A percentile compares a stretch with the other conserved stretches of the same genome.
Conservation (phyloP, 768 basidiomycete genomes). For the Mycena venus region DNA sequence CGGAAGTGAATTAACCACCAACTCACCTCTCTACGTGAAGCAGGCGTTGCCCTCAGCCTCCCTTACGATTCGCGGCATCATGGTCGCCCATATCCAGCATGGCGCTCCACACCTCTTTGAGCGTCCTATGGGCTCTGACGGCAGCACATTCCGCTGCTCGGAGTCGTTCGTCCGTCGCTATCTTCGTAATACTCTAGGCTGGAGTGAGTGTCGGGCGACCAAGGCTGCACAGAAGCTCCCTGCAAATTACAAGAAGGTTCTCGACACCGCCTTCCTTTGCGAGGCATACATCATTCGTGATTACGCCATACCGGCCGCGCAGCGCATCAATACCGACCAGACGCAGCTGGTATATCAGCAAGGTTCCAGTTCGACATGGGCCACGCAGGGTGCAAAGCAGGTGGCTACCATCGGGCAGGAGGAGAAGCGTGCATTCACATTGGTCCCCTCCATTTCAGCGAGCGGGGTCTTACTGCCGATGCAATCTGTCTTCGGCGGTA, state of each 20-base stretch:
- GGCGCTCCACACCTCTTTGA: slow-evolving; percentile 23
- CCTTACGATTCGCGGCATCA: slow-evolving; percentile 41
- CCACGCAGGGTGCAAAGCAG: slow-evolving; percentile 47
- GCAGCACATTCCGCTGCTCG: slow-evolving; percentile 36
- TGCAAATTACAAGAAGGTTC: slow-evolving; percentile 23
- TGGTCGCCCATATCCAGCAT: slow-evolving; percentile 42
- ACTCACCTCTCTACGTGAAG: slow-evolving; percentile 29
- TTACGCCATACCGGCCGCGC: slow-evolving; percentile 1
- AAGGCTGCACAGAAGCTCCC: slow-evolving; percentile 49
- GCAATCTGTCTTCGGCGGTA: slow-evolving; percentile 53
- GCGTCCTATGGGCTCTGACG: slow-evolving; percentile 14
- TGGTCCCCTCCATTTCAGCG: slow-evolving; percentile 47
- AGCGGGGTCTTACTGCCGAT: slow-evolving; percentile 51
- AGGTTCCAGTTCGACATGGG: slow-evolving; percentile 46
- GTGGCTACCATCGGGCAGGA: slow-evolving; percentile 50
- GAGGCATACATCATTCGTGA: background rate
- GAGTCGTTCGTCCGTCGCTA: no score
- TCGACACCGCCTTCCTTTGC: slow-evolving; percentile 4
- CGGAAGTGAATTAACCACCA: background rate
- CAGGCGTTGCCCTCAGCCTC: slow-evolving; percentile 41
- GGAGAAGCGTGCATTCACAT: slow-evolving; percentile 59
- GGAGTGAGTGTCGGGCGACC: slow-evolving; percentile 32
- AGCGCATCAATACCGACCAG: slow-evolving; percentile 8
- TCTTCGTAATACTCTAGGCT: slow-evolving; percentile 31
- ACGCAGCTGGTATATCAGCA: slow-evolving; percentile 42